Base-by-base conservation (phyloP, 495 filamentous ascomycete species). In the Neurospora sp. region DNA sequence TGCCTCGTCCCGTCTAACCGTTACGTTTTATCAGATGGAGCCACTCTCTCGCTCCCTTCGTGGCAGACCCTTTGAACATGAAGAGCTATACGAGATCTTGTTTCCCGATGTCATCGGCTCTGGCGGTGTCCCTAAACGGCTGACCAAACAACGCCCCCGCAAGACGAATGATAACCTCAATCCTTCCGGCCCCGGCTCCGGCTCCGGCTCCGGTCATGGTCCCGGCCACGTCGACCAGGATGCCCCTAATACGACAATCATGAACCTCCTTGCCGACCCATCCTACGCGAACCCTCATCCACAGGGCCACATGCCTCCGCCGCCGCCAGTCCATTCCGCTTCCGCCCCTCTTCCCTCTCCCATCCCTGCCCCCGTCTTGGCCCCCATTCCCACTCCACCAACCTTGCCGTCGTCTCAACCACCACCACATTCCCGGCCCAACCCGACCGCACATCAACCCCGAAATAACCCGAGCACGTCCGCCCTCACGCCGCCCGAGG, bases 41-140 rank as follows among this genome's bases (percentile, higher is more conserved):
- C 84, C 85, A 0, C 76, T 86, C 10, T 85, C 84, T 8, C 82
- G 83, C 47, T 84, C 84, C 9, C 78, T 86, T 18, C 80, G 81
- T 45, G 83, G 81, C 44, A 80, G 85, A 3, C 81, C 85, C 0
- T 86, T 86, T 74, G 85, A 86, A 4, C 85, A 86, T 74, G 85
- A 86, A 74, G 81, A 85, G 20, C 86, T 80, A 74, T 85, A 85
- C 82, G 82, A 86, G 74, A 81, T 85, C 59, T 76, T 86, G 14
- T 86, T 84, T 44, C 84, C 83, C 39, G 85, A 86, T 69, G 85
- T 86, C 39, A 80, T 85, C 35, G 85, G 85, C 9, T 85, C 85
- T 3, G 83, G 85, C 39, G 85, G 85, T 37, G 84, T 83, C 3
- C 85, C 85, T 3, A 86, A 86, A 73, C 81, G 85, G 5, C 79